phyloP scores from a whole-genome alignment of 495 filamentous ascomycete genomes.

The Neurospora intermedia region DNA sequence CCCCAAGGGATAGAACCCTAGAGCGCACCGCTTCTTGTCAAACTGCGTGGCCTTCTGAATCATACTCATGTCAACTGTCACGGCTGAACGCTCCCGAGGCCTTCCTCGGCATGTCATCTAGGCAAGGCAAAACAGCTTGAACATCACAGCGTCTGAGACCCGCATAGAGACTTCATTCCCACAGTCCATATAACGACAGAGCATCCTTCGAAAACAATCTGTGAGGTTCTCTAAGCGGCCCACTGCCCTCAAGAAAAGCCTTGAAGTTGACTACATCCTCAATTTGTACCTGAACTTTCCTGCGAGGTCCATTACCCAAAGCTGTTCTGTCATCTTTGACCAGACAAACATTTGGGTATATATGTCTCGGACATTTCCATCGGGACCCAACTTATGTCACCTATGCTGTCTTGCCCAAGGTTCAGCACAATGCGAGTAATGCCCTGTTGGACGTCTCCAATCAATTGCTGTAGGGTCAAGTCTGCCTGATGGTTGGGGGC shows the following conservation, averaged over 20 bases:
- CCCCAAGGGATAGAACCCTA: background rate
- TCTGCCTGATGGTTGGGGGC: background rate
- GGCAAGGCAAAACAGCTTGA: slow-evolving; percentile 7
- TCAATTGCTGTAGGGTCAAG: background rate
- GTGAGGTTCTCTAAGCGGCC: background rate
- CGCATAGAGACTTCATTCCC: slow-evolving; percentile 6
- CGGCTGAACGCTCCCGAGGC: slow-evolving; percentile 7
- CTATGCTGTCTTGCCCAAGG: background rate
- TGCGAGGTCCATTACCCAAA: background rate
- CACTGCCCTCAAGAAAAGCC: background rate
- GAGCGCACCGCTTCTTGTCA: background rate
- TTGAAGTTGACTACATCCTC: background rate
- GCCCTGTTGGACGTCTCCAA: background rate
- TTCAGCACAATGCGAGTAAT: background rate
- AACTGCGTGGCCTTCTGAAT: slow-evolving; percentile 5
- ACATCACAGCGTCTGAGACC: slow-evolving; percentile 10
- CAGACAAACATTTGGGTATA: background rate
- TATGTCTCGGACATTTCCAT: background rate
- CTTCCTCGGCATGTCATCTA: slow-evolving; percentile 4
- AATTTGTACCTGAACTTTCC: background rate
- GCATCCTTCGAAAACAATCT: background rate
- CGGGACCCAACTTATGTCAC: background rate
- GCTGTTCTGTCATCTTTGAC: background rate
- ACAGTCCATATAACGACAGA: background rate
- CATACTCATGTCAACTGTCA: slow-evolving; percentile 9